Evolutionary conservation across 2,329 filamentous ascomycete genomes (phyloP).

Genomic region (Beauveria varroae): DNA sequence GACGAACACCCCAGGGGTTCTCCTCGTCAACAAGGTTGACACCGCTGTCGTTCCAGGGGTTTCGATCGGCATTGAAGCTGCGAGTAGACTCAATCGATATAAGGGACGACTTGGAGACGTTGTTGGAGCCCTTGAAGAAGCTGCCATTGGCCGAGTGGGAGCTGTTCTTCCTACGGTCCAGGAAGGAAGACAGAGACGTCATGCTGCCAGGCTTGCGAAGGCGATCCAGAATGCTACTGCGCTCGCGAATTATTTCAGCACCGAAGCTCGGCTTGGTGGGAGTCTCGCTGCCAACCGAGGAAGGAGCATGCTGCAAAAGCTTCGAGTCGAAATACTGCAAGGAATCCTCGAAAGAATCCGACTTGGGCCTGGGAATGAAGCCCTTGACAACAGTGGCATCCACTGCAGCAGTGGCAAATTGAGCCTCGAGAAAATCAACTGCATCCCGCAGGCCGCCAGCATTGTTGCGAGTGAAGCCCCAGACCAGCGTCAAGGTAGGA

Average conservation of each 20-base stretch:
- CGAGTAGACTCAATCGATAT: slow-evolving; percentile 93
- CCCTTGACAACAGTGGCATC: slow-evolving; percentile 83
- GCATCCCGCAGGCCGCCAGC: slow-evolving; percentile 91
- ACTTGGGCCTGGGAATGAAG: slow-evolving; percentile 95
- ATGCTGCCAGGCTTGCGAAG: slow-evolving; percentile 93
- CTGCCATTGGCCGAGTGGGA: slow-evolving; percentile 73
- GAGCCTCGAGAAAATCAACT: slow-evolving; percentile 84
- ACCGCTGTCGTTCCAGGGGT: slow-evolving; percentile 96
- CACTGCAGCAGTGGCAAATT: slow-evolving; percentile 82
- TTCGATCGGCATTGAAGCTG: slow-evolving; percentile 83
- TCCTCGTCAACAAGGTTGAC: slow-evolving; percentile 92
- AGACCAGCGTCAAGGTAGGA: slow-evolving; percentile 57
- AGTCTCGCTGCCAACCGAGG: slow-evolving; percentile 74
- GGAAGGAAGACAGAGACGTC: slow-evolving; percentile 90
- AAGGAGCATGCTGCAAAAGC: slow-evolving; percentile 84
- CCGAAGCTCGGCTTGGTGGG: slow-evolving; percentile 80
- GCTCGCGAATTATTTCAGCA: slow-evolving; percentile 71
- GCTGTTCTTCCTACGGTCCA: slow-evolving; percentile 91
- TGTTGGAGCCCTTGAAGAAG: slow-evolving; percentile 88
- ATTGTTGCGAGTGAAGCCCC: slow-evolving; percentile 93
- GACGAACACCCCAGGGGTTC: slow-evolving; percentile 54
- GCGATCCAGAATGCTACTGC: slow-evolving; percentile 79
- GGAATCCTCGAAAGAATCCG: slow-evolving; percentile 96
- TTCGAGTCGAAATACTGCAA: slow-evolving; percentile 96
- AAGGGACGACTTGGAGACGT: slow-evolving; percentile 89